Conservation (phyloP, 495 filamentous ascomycete species). For the Apodospora peruviana region DNA sequence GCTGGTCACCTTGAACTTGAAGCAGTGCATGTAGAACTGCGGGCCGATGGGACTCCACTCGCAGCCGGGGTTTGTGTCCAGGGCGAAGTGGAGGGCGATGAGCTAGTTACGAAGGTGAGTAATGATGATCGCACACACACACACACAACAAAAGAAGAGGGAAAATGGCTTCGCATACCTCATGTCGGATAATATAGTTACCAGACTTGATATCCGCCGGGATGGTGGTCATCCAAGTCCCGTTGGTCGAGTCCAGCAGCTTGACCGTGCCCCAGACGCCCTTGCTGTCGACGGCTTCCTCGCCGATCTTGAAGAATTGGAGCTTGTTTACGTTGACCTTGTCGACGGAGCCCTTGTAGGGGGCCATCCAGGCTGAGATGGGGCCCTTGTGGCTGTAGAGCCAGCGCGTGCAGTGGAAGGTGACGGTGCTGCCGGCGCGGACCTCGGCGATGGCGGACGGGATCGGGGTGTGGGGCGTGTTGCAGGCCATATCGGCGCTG, state of each 20-base stretch:
- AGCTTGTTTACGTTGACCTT: conserved; percentile 54
- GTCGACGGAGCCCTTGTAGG: conserved; percentile 21
- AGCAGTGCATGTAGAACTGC: conserved; percentile 62
- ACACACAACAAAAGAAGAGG: no score
- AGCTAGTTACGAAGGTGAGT: conserved; percentile 7
- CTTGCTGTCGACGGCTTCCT: conserved; percentile 44
- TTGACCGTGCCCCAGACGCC: conserved; percentile 51
- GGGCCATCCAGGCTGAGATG: conserved; percentile 39
- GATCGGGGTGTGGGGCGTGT: conserved; percentile 47
- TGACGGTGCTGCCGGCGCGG: conserved; percentile 45
- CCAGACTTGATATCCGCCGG: conserved; percentile 49
- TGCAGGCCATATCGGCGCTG: conserved; percentile 54
- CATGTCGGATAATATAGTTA: conserved; percentile 59
- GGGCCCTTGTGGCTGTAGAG: conserved; percentile 58
- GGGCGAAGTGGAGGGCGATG: conserved; percentile 18
- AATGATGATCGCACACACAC: no score
- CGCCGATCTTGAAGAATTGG: conserved; percentile 62
- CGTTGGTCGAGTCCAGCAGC: conserved; percentile 37
- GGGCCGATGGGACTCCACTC: conserved; percentile 33
- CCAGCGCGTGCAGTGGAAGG: conserved; percentile 55
- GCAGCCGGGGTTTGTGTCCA: conserved; percentile 7
- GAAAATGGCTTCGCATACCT: conserved; percentile 23
- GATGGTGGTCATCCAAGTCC: conserved; percentile 53
- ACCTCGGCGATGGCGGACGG: conserved; percentile 39
- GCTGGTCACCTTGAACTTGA: conserved; percentile 59